These are phyloP conservation scores for Aspergillus calidoustus DNA, from an alignment of 2,329 filamentous ascomycete species.

Conservation along the genomic window DNA sequence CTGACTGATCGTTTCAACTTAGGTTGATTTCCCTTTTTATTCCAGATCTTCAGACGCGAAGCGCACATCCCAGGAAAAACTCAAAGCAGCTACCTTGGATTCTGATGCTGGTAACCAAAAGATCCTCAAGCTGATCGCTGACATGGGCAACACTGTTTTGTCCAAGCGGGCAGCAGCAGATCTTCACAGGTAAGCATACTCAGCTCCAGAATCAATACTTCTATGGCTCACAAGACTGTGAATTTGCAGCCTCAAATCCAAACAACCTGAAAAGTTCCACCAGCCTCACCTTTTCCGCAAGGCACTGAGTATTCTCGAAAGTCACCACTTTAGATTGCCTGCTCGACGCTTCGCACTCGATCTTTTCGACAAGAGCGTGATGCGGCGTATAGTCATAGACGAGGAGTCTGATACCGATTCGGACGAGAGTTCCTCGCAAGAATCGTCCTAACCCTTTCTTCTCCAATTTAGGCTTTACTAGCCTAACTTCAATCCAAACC, in stretches of 20 bases:
- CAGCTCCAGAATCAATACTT: background rate
- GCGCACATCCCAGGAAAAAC: constrained; percentile 48
- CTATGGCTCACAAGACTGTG: constrained; percentile 13
- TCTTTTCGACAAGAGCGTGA: constrained; percentile 87
- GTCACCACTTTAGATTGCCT: constrained; percentile 84
- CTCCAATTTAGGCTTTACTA: background rate
- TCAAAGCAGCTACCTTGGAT: constrained; percentile 65
- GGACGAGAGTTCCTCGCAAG: constrained; percentile 36
- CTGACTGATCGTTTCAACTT: constrained; percentile 8
- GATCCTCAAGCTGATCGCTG: constrained; percentile 82
- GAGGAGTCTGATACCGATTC: constrained; percentile 59
- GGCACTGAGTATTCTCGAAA: constrained; percentile 82
- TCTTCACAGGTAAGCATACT: constrained; percentile 61
- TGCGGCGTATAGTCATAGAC: constrained; percentile 81
- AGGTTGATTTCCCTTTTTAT: constrained; percentile 44
- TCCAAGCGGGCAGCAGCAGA: constrained; percentile 86
- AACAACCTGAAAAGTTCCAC: constrained; percentile 74
- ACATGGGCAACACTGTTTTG: constrained; percentile 90
- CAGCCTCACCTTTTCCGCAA: constrained; percentile 80
- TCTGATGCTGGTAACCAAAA: constrained; percentile 68
- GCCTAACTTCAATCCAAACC: background rate
- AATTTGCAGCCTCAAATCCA: constrained; percentile 70
- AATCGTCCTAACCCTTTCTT: constrained; percentile 19
- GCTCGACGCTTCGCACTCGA: constrained; percentile 91
- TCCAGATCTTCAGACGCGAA: constrained; percentile 48